Evolutionary conservation across 805 yeast species (phyloP), one percentile per base, ranked within the genome.

Genomic region (Wickerhamomyces bisporus): DNA sequence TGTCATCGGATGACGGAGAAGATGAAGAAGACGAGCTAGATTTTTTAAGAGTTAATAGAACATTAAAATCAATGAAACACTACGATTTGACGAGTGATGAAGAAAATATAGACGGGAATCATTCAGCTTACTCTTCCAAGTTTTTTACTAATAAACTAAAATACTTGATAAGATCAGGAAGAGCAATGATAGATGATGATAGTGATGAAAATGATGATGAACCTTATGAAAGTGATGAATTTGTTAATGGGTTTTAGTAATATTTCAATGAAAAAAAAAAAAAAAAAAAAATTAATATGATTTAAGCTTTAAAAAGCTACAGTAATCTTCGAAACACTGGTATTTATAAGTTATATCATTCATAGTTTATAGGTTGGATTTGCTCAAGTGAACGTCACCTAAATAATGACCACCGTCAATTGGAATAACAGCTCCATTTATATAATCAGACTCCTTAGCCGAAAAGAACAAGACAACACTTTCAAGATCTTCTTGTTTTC

Each of bases 401-500:
- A 77, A 55, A 45, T 72, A 68, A 16, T 73, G 64, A 18, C 89
- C 91, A 14, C 91, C 91, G 51, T 82, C 89, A 21, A 82, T 59
- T 10, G 86, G 84, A 29, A 83, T 57, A 5, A 80, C 80, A 6
- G 71, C 66, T 10, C 91, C 89, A 48, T 80, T 82, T 39, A 81
- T 52, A 53, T 82, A 82, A 50, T 69, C 69, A 1, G 80, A 69
- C 40, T 77, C 77, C 45, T 68, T 70, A 9, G 76, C 66, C 48
- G 76, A 66, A 52, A 82, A 66, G 62, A 72, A 83, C 36, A 81
- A 57, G 13, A 74, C 66, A 9, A 72, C 69, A 34, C 68, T 71
- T 49, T 73, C 73, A 35, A 82, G 60, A 52, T 82, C 91, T 35
- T 71, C 72, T 44, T 75, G 71, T 34, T 45, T 65, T 5, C 91